phyloP scores from a whole-genome alignment of 768 basidiomycete species.

The Lentinus brumalis region DNA sequence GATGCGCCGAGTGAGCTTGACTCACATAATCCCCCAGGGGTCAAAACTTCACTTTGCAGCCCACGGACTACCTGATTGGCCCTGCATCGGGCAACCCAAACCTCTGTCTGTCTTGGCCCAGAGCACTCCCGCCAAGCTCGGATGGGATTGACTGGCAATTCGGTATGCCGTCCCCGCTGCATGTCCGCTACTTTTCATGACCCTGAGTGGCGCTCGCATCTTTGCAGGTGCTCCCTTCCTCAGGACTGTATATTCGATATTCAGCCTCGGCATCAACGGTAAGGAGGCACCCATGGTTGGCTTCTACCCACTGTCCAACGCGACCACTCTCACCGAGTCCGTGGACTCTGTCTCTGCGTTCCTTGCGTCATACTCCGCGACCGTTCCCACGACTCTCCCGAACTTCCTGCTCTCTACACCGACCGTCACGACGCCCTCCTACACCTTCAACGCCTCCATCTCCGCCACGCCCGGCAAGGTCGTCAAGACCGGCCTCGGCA shows the following conservation, averaged over 20 bases:
- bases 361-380: conserved; percentile 63
- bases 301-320: conserved; percentile 62
- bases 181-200: background rate
- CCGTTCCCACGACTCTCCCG: conserved; percentile 68
- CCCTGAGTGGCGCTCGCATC: background rate
- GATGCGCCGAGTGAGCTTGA: background rate
- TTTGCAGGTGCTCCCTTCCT: conserved; percentile 63
- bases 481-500: conserved; percentile 63
- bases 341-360: conserved; percentile 47
- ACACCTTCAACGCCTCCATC: conserved; percentile 70
- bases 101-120: conserved; percentile 76
- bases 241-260: conserved; percentile 76
- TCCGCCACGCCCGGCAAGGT: conserved; percentile 55
- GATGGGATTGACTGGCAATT: conserved; percentile 87
- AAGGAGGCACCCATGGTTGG: conserved; percentile 80
- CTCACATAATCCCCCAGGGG: conserved; percentile 31
- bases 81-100: conserved; percentile 63
- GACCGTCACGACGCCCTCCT: conserved; percentile 56
- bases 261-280: conserved; percentile 74
- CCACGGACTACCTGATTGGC: conserved; percentile 79
- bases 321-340: conserved; percentile 43
- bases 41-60: conserved; percentile 61
- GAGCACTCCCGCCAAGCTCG: conserved; percentile 60
- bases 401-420: conserved; percentile 72
- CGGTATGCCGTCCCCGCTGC: conserved; percentile 40